Evolutionary conservation across 306 rosid genomes (phyloP), one percentile per base, ranked within the genome.

Genomic region (Vachellia collinsii): DNA sequence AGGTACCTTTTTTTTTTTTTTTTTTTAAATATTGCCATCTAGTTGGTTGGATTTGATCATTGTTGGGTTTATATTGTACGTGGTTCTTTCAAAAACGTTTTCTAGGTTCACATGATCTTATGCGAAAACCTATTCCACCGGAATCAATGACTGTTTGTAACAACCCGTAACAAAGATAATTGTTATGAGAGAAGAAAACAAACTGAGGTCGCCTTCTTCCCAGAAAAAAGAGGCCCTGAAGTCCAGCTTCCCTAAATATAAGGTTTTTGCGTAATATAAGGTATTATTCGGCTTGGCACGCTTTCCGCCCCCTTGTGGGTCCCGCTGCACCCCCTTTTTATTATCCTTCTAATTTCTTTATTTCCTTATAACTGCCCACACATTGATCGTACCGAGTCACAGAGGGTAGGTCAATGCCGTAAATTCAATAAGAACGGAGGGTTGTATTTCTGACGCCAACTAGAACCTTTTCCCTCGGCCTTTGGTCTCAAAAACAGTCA

Each of bases 341-440:
- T 16, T 17, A 19, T 6, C 6, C 17, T 67, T 8, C 17, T 67
- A 0, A 3, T 9, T 10, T 41, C 9, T 67, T 39, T 11, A 4
- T 9, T 41, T n/a, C 44, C 1, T 8, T 65, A 6, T 16, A 69
- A 44, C 56, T 44, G 34, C 51, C 73, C 19, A 5, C 73, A 42
- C 73, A 20, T 68, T 42, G 51, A 41, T 42, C 53, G 47, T 19
- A 38, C 47, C 11, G 10, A 67, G 48, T 68, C 73, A 0, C 58
- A 44, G 75, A 29, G 50, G 39, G 3, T 16, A 58, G 85, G 89
- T 22, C 51, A 74, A 6, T 4, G 25, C 4, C 70, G 89, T 85
- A 90, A 88, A 39, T 70, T 36, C 3, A 12, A 17, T 3, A 13
- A 75, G 78, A 51, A 6, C 2, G 4, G 23, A 77, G 89, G 88